Evolutionary conservation across 768 basidiomycete species (phyloP).

Genomic region (Suillus cothurnatus): DNA sequence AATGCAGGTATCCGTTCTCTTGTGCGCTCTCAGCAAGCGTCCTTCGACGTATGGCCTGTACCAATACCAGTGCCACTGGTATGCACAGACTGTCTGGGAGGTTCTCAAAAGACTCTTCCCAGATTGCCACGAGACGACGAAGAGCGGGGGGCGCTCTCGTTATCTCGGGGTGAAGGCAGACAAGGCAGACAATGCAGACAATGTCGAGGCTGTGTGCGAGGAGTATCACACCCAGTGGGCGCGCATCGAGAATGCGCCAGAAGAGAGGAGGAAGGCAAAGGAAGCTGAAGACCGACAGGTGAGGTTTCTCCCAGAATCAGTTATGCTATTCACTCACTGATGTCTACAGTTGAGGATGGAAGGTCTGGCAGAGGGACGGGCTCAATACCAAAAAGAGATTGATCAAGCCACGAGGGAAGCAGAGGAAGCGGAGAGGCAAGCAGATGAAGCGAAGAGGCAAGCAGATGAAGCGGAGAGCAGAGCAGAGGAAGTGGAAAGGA

Average conservation of each 20-base stretch:
- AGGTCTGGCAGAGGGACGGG: not conserved
- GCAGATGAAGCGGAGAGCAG: not conserved
- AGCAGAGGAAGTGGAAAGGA: not conserved
- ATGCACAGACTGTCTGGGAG: not conserved
- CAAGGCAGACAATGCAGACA: not conserved
- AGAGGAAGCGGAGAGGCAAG: not conserved
- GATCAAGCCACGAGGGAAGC: not conserved
- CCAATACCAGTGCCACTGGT: not conserved
- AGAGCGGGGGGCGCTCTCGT: not conserved
- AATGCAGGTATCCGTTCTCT: not conserved
- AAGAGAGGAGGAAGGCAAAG: not conserved
- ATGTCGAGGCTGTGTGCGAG: not conserved
- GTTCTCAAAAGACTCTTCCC: not conserved
- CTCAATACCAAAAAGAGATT: not conserved
- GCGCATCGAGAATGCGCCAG: not conserved
- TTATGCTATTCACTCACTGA: not conserved
- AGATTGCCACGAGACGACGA: not conserved
- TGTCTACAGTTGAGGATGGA: not conserved
- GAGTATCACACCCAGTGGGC: not conserved
- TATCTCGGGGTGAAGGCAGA: not conserved
- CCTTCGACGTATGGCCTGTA: not conserved
- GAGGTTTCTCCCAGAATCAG: not conserved
- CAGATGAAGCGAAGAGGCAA: not conserved
- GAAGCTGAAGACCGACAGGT: not conserved
- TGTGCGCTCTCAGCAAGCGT: not conserved